Conservation (phyloP, 1,139 yeast genomes). For the Taphrina confusa region DNA sequence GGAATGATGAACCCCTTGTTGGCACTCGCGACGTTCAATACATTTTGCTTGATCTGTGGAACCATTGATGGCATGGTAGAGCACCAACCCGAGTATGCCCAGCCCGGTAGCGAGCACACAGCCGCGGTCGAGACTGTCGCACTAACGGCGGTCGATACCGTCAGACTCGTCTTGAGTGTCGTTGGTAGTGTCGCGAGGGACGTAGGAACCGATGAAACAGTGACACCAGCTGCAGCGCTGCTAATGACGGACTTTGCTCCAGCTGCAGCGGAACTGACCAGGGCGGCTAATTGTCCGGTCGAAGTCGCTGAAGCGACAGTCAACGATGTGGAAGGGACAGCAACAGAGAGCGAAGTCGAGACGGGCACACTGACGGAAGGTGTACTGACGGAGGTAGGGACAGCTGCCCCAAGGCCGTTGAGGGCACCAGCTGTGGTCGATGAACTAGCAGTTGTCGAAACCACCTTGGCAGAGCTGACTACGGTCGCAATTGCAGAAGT, state of each 20-base stretch:
- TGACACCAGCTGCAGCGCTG: background rate
- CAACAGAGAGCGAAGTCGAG: background rate
- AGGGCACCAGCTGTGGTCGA: background rate
- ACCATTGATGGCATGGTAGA: constrained; percentile 2
- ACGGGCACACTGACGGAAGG: background rate
- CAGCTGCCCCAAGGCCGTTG: background rate
- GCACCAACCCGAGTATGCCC: constrained; percentile 27
- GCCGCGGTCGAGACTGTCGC: background rate
- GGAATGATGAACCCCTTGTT: constrained; percentile 17
- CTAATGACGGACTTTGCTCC: background rate
- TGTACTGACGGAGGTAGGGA: background rate
- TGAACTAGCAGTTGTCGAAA: constrained; percentile 1
- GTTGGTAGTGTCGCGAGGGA: background rate
- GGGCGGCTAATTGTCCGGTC: too few species aligned
- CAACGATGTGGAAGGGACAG: background rate
- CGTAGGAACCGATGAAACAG: background rate
- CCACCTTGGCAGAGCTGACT: constrained; percentile 3
- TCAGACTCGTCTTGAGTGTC: background rate
- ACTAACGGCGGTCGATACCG: background rate
- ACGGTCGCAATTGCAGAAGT: background rate
- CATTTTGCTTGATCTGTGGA: constrained; percentile 1
- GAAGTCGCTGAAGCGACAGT: background rate
- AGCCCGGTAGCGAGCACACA: constrained; percentile 4
- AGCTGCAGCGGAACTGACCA: constrained; percentile 1
- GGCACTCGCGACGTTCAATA: background rate